Conservation (phyloP, 2,329 filamentous ascomycete species). For the Alternaria gaisen region DNA sequence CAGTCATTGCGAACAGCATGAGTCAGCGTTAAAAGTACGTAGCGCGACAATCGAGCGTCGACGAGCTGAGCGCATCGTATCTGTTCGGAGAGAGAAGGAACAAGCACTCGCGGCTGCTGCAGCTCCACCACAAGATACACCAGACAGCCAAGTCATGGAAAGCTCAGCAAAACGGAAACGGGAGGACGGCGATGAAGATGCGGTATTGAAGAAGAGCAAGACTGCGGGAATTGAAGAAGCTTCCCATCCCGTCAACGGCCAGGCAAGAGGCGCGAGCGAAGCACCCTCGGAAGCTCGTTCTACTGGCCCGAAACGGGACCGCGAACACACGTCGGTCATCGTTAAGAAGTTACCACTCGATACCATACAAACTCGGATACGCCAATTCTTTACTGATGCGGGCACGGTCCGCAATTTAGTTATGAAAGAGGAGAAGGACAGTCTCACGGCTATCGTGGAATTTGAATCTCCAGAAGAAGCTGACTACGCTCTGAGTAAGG, state of each 20-base stretch:
- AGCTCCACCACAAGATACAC: constrained; percentile 24
- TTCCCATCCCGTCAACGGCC: constrained; percentile 24
- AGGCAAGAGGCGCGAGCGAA: constrained; percentile 41
- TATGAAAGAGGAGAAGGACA: constrained; percentile 68
- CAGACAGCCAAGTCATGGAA: constrained; percentile 54
- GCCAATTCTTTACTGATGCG: constrained; percentile 91
- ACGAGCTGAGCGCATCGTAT: constrained; percentile 59
- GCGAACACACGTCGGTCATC: constrained; percentile 87
- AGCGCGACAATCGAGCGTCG: constrained; percentile 77
- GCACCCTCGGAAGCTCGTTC: constrained; percentile 44
- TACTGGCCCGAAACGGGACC: constrained; percentile 73
- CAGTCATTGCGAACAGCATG: constrained; percentile 89
- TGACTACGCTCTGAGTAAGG: constrained; percentile 78
- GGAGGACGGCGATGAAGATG: constrained; percentile 61
- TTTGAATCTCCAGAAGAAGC: constrained; percentile 85
- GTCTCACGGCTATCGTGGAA: constrained; percentile 80
- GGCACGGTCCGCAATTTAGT: constrained; percentile 83
- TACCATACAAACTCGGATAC: constrained; percentile 75
- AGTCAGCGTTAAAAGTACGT: constrained; percentile 78
- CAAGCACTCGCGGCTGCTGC: constrained; percentile 66
- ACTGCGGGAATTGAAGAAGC: constrained; percentile 45
- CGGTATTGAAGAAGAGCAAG: constrained; percentile 72
- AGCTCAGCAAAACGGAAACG: constrained; percentile 75
- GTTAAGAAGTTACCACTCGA: constrained; percentile 78
- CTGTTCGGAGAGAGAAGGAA: constrained; percentile 70